phyloP scores from a whole-genome alignment of 345 rosid species.

The Euphorbia peplus region DNA sequence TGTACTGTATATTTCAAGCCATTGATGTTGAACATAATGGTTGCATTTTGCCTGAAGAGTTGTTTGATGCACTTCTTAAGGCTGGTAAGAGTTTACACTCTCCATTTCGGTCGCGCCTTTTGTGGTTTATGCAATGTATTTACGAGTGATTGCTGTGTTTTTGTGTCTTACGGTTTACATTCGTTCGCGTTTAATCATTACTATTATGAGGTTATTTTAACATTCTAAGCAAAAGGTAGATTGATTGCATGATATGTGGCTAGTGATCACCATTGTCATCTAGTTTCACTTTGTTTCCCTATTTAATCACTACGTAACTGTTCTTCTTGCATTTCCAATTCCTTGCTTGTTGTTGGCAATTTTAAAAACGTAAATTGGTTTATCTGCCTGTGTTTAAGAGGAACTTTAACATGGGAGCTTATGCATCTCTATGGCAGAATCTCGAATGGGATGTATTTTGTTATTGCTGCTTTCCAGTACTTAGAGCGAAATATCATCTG shows the following conservation, averaged over 20 bases:
- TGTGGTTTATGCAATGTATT: no score
- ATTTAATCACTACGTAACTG: no score
- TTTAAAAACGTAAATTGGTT: no score
- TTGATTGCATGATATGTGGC: no score
- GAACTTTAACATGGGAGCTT: background rate
- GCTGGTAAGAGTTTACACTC: no score
- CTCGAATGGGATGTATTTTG: background rate
- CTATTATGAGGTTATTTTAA: no score
- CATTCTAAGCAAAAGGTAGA: no score
- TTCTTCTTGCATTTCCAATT: no score
- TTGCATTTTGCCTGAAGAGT: constrained; percentile 83
- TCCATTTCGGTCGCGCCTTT: no score
- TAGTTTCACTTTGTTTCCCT: background rate
- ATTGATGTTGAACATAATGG: constrained; percentile 77
- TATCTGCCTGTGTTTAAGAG: background rate
- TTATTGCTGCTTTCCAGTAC: background rate
- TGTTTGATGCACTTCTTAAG: constrained; percentile 69
- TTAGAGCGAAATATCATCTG: background rate
- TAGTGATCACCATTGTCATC: background rate
- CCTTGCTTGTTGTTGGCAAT: background rate
- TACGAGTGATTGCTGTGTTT: no score
- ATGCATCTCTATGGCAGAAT: background rate
- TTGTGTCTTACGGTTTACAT: no score
- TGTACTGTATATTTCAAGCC: constrained; percentile 61
- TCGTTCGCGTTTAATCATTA: no score